A percentile compares a stretch with the other conserved stretches of the same genome.
phyloP scores from a whole-genome alignment of 148 eudicot species.

The Rhododendron henanense region DNA sequence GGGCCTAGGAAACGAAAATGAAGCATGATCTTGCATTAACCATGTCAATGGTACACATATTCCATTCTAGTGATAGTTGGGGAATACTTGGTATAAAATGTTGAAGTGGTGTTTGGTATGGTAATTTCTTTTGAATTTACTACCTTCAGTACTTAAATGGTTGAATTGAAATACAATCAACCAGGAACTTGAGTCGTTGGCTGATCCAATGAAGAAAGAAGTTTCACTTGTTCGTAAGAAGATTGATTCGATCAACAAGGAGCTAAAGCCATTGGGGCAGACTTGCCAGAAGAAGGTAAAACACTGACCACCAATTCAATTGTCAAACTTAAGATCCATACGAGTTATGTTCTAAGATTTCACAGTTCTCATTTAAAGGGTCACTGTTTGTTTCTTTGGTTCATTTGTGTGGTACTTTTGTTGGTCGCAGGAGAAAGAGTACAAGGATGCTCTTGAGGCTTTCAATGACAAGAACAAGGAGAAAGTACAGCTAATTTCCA shows the following conservation, averaged over 20 bases:
- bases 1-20: background rate
- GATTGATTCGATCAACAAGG: conserved; percentile 80
- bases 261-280: conserved; percentile 76
- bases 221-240: conserved; percentile 72
- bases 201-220: conserved; percentile 89
- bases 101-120: background rate
- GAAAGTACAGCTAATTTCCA: conserved; percentile 68
- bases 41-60: background rate
- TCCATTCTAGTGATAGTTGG: background rate
- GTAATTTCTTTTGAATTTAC: background rate
- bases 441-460: conserved; percentile 72
- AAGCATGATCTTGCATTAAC: background rate
- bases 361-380: background rate
- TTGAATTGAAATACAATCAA: background rate
- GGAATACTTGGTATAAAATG: background rate
- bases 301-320: background rate
- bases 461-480: conserved; percentile 88
- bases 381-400: background rate
- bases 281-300: conserved; percentile 90
- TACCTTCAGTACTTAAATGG: background rate
- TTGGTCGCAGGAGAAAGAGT: conserved; percentile 59
- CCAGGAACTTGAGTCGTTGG: conserved; percentile 75
- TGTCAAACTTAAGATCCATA: background rate
- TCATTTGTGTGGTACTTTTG: background rate
- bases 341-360: background rate